A percentile compares a stretch with the other conserved stretches of the same genome.
Conservation (phyloP, 2,329 filamentous ascomycete genomes). For the Aspergillus jensenii region DNA sequence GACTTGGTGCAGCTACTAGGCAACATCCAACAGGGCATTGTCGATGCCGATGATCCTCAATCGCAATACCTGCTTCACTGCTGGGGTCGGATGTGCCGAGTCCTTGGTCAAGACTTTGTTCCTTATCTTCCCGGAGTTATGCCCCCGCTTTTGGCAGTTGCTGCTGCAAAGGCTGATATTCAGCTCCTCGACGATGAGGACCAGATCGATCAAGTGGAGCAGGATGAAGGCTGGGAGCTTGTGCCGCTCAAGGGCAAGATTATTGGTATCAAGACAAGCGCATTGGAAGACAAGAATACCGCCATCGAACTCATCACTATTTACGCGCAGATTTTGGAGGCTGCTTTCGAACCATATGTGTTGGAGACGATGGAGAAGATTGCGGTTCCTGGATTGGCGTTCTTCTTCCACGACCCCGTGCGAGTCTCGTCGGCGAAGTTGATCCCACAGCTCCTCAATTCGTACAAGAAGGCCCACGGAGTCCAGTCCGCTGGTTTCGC, state of each 20-base stretch:
- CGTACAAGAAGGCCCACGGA: slow-evolving; percentile 90
- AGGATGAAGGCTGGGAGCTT: slow-evolving; percentile 96
- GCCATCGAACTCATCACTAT: slow-evolving; percentile 98
- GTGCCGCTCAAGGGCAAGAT: slow-evolving; percentile 97
- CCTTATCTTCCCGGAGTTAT: slow-evolving; percentile 92
- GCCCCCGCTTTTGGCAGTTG: slow-evolving; percentile 86
- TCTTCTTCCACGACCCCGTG: slow-evolving; percentile 99
- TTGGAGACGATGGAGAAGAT: slow-evolving; percentile 95
- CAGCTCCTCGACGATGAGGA: slow-evolving; percentile 95
- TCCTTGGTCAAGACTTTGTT: slow-evolving; percentile 85
- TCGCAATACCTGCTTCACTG: slow-evolving; percentile 97
- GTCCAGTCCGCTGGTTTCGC: slow-evolving; percentile 73
- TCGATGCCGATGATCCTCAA: slow-evolving; percentile 90
- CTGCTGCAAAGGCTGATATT: slow-evolving; percentile 94
- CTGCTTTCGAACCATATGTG: slow-evolving; percentile 86
- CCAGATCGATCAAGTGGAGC: slow-evolving; percentile 85
- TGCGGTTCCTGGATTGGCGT: slow-evolving; percentile 86
- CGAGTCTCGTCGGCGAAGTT: slow-evolving; percentile 92
- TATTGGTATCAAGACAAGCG: slow-evolving; percentile 96
- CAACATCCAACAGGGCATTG: slow-evolving; percentile 80
- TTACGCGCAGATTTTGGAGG: slow-evolving; percentile 94
- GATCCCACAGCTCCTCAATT: slow-evolving; percentile 87
- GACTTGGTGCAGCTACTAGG: slow-evolving; percentile 84
- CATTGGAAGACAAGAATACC: slow-evolving; percentile 98
- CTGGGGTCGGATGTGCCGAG: slow-evolving; percentile 98